A percentile compares a stretch with the other conserved stretches of the same genome.
phyloP scores from a whole-genome alignment of 257 asterid genomes.

The Capsicum rhomboideum region DNA sequence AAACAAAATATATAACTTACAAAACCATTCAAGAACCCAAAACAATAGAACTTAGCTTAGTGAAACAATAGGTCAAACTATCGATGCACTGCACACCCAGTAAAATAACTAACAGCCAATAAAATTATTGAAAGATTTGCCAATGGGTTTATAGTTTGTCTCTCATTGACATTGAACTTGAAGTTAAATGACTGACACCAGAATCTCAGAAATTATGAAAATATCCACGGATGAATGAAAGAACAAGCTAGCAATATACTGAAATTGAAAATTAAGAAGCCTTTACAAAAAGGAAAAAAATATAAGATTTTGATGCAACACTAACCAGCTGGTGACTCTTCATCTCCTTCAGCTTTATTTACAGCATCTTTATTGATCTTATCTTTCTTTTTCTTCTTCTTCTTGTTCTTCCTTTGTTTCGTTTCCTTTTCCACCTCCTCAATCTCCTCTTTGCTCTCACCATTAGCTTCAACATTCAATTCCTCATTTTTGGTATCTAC shows the following conservation, averaged over 20 bases:
- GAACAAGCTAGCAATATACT: not conserved
- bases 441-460: constrained; percentile 16
- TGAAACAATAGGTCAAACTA: not conserved
- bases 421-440: constrained; percentile 21
- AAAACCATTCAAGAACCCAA: not conserved
- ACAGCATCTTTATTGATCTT: constrained; percentile 5
- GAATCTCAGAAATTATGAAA: not conserved
- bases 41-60: not conserved
- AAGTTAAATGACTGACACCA: not conserved
- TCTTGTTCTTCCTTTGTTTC: constrained; percentile 38
- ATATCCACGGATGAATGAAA: not conserved
- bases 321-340: constrained; percentile 43
- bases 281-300: constrained; percentile 1
- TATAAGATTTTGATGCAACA: constrained; percentile 7
- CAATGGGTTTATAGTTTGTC: not conserved
- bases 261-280: not conserved
- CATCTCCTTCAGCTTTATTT: constrained; percentile 18
- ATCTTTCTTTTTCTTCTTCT: constrained; percentile 26
- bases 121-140: not conserved
- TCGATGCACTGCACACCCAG: not conserved
- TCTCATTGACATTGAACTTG: not conserved
- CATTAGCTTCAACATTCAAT: constrained; percentile 22
- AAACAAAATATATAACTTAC: not conserved
- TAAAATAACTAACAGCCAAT: not conserved
- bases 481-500: constrained; percentile 11